Evolutionary conservation across 225 moss, liverwort and hornwort species (phyloP), one percentile per base, ranked within the genome.

Genomic region (Straminergon stramineum): DNA sequence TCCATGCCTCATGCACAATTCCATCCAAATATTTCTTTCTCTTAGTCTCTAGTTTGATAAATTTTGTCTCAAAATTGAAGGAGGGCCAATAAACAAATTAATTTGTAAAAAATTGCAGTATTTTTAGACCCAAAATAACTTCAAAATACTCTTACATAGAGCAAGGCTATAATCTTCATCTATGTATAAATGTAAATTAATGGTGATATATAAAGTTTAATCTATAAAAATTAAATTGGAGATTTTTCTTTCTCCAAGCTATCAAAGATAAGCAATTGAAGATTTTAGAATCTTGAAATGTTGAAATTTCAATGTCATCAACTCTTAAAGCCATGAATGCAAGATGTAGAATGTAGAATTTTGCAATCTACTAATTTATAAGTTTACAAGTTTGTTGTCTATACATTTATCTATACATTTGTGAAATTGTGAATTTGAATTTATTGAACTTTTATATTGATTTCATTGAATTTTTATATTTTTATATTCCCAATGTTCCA

Each of bases 71-170:
- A 77, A 52, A 52, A 32, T 13, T 53, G 53, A 23, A 35, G 3
- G 9, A 35, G 1, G 4, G 0, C 0, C 2, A 1, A 15, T 5
- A 35, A 53, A 35, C 0, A 14, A 55, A 55, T 35, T 5, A 55
- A 14, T 0, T 1, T 0, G 4, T 9, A 15, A 15, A 23, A 2
- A 14, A 35, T 9, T 35, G 4, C 1, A 4, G 15, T 39, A 5
- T 70, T 70, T 43, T 5, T 27, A 73, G 5, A 28, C 9, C 28
- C 9, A 53, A 35, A 52, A 22, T 5, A 24, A 0, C 35, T 45
- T 73, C 6, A 10, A 73, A 73, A 27, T 73, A 43, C 5, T 55
- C 5, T 35, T 22, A 35, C 1, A 3, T 8, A 21, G 2, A 53
- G 0, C 3, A 77, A 34, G 5, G 8, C 13, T 34, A 14, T 31